Evolutionary conservation across 202 grass and related monocot species (phyloP).

Genomic region (Setaria viridis): DNA sequence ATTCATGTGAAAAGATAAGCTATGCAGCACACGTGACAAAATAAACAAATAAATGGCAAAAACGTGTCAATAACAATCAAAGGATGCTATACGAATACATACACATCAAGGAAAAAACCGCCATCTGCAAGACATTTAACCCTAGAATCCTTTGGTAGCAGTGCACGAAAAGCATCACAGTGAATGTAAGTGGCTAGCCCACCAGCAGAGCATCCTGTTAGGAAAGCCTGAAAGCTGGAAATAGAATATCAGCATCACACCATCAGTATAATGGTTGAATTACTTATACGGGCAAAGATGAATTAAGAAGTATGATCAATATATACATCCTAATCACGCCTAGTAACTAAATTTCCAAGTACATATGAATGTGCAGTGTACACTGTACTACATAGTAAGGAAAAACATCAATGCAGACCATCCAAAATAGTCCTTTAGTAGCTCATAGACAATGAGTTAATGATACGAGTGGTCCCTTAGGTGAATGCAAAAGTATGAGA

Average conservation of each 20-base stretch:
- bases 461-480: background rate
- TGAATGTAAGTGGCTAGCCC: slow-evolving; percentile 91
- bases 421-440: slow-evolving; percentile 3
- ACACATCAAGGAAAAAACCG: slow-evolving; percentile 92
- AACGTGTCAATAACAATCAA: slow-evolving; percentile 14
- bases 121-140: slow-evolving; percentile 93
- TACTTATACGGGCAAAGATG: slow-evolving; percentile 32
- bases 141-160: slow-evolving; percentile 69
- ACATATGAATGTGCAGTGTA: background rate
- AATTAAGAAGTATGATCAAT: background rate
- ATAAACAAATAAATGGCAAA: slow-evolving; percentile 19
- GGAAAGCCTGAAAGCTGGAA: slow-evolving; percentile 81
- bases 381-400: background rate
- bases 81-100: slow-evolving; percentile 53
- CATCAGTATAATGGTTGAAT: slow-evolving; percentile 45
- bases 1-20: slow-evolving; percentile 4
- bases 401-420: background rate
- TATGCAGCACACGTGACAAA: background rate
- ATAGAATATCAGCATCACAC: slow-evolving; percentile 56
- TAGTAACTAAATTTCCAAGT: slow-evolving; percentile 22
- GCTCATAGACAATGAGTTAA: slow-evolving; percentile 5
- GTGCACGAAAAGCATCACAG: slow-evolving; percentile 77
- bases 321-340: slow-evolving; percentile 7
- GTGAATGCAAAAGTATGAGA: background rate
- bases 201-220: slow-evolving; percentile 96